Percentiles rank a stretch among this genome's conserved stretches.
phyloP scores from a whole-genome alignment of 495 filamentous ascomycete genomes.

The Oleoguttula mirabilis region DNA sequence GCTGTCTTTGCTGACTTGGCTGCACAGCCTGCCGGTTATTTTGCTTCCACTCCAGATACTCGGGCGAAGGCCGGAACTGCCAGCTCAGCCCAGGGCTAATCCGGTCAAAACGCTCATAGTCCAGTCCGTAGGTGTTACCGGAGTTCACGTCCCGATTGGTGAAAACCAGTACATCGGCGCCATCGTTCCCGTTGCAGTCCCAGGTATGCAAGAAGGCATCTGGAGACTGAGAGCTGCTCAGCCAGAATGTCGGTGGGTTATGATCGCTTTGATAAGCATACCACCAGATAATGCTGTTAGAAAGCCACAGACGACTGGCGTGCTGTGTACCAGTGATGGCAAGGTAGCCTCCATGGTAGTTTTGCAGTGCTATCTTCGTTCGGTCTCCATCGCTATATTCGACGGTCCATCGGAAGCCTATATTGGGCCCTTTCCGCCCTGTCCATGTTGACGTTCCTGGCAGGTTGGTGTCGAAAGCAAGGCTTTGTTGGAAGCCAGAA shows the following conservation, averaged over 20 bases:
- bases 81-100: too few species aligned
- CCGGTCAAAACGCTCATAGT: too few species aligned
- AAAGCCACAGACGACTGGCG: neutral
- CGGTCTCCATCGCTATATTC: conserved; percentile 2
- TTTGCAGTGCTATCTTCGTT: neutral
- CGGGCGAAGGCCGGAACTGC: too few species aligned
- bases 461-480: neutral
- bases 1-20: neutral
- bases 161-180: neutral
- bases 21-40: neutral
- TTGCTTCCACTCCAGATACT: too few species aligned
- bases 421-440: neutral
- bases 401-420: neutral
- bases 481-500: neutral
- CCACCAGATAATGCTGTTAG: neutral
- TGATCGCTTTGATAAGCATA: neutral
- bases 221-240: neutral
- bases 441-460: neutral
- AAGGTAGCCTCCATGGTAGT: neutral
- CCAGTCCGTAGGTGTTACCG: too few species aligned
- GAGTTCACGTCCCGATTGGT: conserved; percentile 1
- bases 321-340: neutral
- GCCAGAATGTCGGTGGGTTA: neutral
- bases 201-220: conserved; percentile 1
- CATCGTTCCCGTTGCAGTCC: neutral